phyloP scores from a whole-genome alignment of 176 grass and related monocot species.

The Elymus sibiricus region DNA sequence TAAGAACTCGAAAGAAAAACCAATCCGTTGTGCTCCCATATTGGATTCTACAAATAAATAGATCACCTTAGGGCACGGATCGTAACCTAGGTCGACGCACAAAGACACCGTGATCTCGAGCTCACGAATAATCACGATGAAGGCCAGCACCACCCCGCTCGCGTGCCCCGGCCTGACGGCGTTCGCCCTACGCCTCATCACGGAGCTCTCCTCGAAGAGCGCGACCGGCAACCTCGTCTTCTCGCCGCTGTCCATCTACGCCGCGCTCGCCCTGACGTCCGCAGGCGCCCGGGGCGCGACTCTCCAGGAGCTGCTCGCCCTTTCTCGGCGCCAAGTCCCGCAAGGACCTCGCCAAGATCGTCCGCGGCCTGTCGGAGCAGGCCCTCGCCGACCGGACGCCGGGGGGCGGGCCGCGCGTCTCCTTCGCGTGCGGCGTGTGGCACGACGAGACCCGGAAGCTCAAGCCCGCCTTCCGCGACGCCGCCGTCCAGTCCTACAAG shows the following conservation, averaged over 20 bases:
- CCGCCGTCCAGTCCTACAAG: not conserved
- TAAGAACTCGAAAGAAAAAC: no score
- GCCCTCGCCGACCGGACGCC: not conserved
- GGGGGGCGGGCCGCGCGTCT: not conserved
- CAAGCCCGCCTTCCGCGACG: slow-evolving; percentile 7
- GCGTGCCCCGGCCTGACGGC: not conserved
- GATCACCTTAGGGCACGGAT: not conserved
- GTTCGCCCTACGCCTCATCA: not conserved
- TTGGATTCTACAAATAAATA: no score
- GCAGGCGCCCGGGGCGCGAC: not conserved
- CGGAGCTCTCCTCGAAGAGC: not conserved
- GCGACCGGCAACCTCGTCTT: slow-evolving; percentile 18
- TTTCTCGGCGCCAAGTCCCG: slow-evolving; percentile 4
- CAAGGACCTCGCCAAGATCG: not conserved
- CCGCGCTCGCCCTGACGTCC: not conserved
- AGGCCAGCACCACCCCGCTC: not conserved
- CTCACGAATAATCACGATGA: not conserved
- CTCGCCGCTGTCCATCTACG: slow-evolving; percentile 32
- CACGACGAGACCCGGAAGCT: not conserved
- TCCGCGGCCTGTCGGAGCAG: not conserved
- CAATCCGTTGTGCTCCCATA: no score
- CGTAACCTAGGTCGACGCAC: not conserved
- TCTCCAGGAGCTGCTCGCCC: not conserved
- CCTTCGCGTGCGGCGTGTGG: slow-evolving; percentile 24
- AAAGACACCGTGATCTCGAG: not conserved